These are phyloP conservation scores for Colletotrichum musae DNA, from an alignment of 2,329 filamentous ascomycete genomes.

Conservation along the genomic window DNA sequence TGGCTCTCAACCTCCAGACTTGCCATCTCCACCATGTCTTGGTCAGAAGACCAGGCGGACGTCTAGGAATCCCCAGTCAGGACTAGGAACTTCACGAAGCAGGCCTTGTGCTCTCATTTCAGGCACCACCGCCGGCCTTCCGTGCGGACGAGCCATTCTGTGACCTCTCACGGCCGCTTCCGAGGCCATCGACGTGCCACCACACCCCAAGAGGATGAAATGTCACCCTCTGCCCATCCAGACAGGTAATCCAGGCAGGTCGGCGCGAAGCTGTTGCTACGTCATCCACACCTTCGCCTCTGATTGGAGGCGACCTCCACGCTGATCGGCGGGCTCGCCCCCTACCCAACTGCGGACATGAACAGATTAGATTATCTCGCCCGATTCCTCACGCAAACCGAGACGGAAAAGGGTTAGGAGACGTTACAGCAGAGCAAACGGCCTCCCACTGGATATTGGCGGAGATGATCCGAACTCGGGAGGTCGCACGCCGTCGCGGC, in stretches of 20 bases:
- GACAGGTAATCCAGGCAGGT: neutral
- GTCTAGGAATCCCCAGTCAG: too few species aligned
- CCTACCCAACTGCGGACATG: neutral
- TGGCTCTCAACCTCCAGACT: too few species aligned
- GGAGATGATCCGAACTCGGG: slow-evolving; percentile 5
- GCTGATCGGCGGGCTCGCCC: neutral
- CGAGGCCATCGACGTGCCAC: neutral
- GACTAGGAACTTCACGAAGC: too few species aligned
- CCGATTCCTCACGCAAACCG: neutral
- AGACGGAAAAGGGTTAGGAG: neutral
- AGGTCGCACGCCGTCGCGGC: neutral
- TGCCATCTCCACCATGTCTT: too few species aligned
- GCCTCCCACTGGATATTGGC: neutral
- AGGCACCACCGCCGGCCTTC: too few species aligned
- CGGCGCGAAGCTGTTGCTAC: neutral
- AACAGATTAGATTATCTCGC: slow-evolving; percentile 28
- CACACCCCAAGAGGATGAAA: neutral
- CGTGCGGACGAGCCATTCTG: too few species aligned
- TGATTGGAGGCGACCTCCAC: neutral
- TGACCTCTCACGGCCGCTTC: neutral
- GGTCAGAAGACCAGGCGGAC: too few species aligned
- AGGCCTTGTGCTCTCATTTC: too few species aligned
- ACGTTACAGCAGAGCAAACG: neutral
- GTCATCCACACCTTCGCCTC: neutral
- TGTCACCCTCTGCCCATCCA: neutral